Percentiles rank a stretch among this genome's conserved stretches.
Conservation (phyloP, 2,329 filamentous ascomycete species). For the Diaporthe ilicicola region DNA sequence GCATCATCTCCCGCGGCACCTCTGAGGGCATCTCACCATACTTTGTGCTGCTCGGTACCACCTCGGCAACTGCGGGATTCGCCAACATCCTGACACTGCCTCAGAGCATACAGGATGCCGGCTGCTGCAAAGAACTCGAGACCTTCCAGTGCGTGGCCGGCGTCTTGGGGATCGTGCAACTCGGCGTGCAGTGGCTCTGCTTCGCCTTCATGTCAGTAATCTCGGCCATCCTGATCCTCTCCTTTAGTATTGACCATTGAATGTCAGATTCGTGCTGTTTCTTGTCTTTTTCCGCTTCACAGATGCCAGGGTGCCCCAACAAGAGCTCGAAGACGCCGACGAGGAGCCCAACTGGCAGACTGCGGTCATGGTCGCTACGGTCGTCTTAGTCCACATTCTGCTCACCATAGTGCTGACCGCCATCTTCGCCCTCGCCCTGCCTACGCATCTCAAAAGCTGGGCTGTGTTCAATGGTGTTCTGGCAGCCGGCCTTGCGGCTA, state of each 20-base stretch:
- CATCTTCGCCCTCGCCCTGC: slow-evolving; percentile 70
- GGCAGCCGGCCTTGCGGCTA: slow-evolving; percentile 78
- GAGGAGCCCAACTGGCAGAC: slow-evolving; percentile 77
- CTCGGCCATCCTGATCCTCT: background rate
- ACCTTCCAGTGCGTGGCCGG: slow-evolving; percentile 86
- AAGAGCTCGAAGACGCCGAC: slow-evolving; percentile 51
- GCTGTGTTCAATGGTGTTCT: slow-evolving; percentile 86
- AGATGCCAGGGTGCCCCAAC: slow-evolving; percentile 58
- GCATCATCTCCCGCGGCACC: slow-evolving; percentile 85
- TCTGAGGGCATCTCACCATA: slow-evolving; percentile 96
- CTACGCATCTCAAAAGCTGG: slow-evolving; percentile 75
- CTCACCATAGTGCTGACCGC: slow-evolving; percentile 73
- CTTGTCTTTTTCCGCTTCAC: slow-evolving; percentile 88
- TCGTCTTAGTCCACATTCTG: slow-evolving; percentile 81
- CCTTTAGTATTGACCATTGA: background rate
- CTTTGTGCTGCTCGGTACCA: slow-evolving; percentile 93
- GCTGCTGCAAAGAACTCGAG: slow-evolving; percentile 84
- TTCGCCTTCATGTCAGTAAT: slow-evolving; percentile 85
- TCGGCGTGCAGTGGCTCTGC: slow-evolving; percentile 90
- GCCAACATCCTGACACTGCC: slow-evolving; percentile 91
- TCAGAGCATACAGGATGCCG: slow-evolving; percentile 82
- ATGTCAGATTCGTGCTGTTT: slow-evolving; percentile 89
- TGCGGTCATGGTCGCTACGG: slow-evolving; percentile 76
- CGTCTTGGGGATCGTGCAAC: slow-evolving; percentile 87
- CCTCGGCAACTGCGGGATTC: slow-evolving; percentile 87